Conservation (phyloP, 495 filamentous ascomycete genomes). For the Aspergillus funiculosus region DNA sequence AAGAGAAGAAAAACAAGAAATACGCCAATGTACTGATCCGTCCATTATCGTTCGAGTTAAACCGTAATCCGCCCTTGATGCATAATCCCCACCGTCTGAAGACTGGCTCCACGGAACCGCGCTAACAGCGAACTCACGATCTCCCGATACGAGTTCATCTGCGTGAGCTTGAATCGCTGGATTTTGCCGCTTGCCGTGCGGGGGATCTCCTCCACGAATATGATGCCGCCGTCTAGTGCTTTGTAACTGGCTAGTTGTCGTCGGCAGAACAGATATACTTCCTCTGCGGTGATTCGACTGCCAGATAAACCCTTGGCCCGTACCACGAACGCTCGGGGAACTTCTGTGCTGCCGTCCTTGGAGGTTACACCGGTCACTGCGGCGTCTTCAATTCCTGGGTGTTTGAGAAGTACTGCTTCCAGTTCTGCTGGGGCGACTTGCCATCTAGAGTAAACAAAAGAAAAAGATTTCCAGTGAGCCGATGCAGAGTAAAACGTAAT, state of each 20-base stretch:
- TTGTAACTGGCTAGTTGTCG: slow-evolving; percentile 60
- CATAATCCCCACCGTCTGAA: slow-evolving; percentile 23
- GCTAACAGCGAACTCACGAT: slow-evolving; percentile 40
- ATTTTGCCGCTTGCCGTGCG: slow-evolving; percentile 79
- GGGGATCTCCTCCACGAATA: slow-evolving; percentile 68
- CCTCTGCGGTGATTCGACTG: slow-evolving; percentile 43
- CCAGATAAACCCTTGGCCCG: slow-evolving; percentile 28
- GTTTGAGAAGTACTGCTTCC: slow-evolving; percentile 68
- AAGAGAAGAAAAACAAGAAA: too few species aligned
- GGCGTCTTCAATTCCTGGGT: slow-evolving; percentile 62
- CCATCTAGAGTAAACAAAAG: slow-evolving; percentile 25
- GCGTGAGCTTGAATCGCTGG: slow-evolving; percentile 45
- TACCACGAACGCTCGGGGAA: slow-evolving; percentile 71
- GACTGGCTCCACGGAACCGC: slow-evolving; percentile 24
- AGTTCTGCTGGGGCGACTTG: slow-evolving; percentile 88
- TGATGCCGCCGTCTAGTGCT: slow-evolving; percentile 62
- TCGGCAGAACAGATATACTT: slow-evolving; percentile 59
- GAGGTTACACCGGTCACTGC: slow-evolving; percentile 69
- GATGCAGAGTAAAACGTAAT: not conserved
- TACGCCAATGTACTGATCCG: too few species aligned
- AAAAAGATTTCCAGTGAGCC: not conserved
- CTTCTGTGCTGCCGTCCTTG: slow-evolving; percentile 52
- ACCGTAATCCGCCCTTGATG: slow-evolving; percentile 20
- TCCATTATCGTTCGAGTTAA: too few species aligned
- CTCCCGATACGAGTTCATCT: slow-evolving; percentile 43